Base-by-base conservation (phyloP, 345 rosid genomes). In the Cardamine resedifolia region DNA sequence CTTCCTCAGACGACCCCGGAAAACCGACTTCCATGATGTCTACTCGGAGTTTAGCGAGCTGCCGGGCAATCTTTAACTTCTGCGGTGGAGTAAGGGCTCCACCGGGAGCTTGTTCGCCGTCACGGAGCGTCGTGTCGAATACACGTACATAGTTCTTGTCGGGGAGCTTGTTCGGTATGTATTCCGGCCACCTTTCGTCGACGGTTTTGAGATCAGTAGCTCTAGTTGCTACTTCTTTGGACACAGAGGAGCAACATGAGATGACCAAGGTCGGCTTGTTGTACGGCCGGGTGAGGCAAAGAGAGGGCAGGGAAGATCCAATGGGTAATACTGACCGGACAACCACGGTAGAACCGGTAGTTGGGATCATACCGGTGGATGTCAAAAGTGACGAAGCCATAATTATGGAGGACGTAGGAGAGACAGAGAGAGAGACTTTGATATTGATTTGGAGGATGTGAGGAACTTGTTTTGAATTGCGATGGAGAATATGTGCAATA, bases 71-170 rank as follows among this genome's bases (percentile, higher is more conserved):
- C 79, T 84, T 86, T 7, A 91, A 83, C 77, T 91, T 91, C 77
- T 91, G 91, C 66, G 85, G 86, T 64, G 97, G 84, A 16, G 95
- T 89, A 36, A 94, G 75, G 20, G 96, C 77, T 78, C 91, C 98
- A 71, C 98, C 98, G 0, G 97, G 97, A 66, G 98, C 83, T 80
- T 91, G 98, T 72, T 94, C 98, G 27, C 98, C 98, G 57, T 94
- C 97, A 38, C 97, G 97, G 70, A 91, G 96, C 24, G 98, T 94
- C 64, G 97, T 94, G 80, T 94, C 98, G 49, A 94, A 88, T 49
- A 91, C 57, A 71, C 97, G 96, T 34, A 94, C 93, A 52, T 91
- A 91, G 43, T 73, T 73, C 39, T 93, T 89, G 74, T 88, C 87
- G 0, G 87, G 62, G 26, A 94, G 86, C 43, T 63, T 85, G 80